Percentiles rank a stretch among this genome's conserved stretches.
Conservation (phyloP, 2,329 filamentous ascomycete genomes). For the Talaromyces verruculosus region DNA sequence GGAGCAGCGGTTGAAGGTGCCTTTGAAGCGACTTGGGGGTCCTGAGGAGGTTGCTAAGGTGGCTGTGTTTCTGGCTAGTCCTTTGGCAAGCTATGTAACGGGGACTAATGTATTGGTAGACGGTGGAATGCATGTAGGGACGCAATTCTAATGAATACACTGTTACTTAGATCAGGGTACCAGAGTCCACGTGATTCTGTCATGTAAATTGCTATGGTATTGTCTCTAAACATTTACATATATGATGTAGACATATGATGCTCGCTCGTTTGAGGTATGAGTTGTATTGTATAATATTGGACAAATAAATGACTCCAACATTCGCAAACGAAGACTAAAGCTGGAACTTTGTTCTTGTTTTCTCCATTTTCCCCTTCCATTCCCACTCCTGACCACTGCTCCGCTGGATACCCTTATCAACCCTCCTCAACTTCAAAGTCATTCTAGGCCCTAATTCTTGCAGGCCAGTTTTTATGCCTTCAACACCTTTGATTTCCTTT, state of each 20-base stretch:
- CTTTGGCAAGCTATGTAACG: constrained; percentile 21
- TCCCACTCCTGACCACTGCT: constrained; percentile 84
- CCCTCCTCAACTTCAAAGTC: constrained; percentile 82
- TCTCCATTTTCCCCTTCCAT: constrained; percentile 96
- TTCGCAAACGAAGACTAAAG: constrained; percentile 56
- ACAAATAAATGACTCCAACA: background rate
- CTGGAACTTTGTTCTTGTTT: constrained; percentile 89
- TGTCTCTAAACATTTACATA: background rate
- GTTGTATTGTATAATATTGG: background rate
- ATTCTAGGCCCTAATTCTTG: constrained; percentile 86
- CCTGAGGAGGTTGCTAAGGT: constrained; percentile 28
- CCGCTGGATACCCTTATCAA: constrained; percentile 83
- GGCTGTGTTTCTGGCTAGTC: constrained; percentile 30
- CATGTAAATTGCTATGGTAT: background rate
- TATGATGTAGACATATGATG: background rate
- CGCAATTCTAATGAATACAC: constrained; percentile 15
- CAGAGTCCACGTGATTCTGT: background rate
- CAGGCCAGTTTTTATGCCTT: constrained; percentile 79
- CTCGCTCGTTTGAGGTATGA: background rate
- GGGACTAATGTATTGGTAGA: constrained; percentile 26
- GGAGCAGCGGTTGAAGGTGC: constrained; percentile 24
- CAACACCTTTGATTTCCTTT: constrained; percentile 77
- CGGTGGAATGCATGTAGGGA: constrained; percentile 25
- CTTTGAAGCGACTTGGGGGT: constrained; percentile 25
- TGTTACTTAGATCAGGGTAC: background rate